Conservation (phyloP, 2,329 filamentous ascomycete genomes). For the Diaporthe vaccinii region DNA sequence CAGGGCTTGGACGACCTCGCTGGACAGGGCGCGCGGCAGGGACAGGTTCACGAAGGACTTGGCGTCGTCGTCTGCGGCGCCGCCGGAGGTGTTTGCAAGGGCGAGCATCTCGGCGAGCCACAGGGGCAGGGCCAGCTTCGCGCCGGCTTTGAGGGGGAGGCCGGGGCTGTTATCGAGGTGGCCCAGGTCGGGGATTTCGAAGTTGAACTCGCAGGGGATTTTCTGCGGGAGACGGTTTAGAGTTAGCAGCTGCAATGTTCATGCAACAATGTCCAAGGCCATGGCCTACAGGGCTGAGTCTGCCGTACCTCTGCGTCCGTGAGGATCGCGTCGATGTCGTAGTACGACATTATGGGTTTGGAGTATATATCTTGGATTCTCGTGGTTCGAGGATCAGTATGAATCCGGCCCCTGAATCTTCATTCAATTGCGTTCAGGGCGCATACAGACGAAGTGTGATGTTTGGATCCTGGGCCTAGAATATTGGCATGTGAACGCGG, state of each 20-base stretch:
- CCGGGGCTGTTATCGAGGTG: slow-evolving; percentile 87
- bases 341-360: slow-evolving; percentile 76
- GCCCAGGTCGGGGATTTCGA: slow-evolving; percentile 88
- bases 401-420: background rate
- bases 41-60: slow-evolving; percentile 82
- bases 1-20: slow-evolving; percentile 87
- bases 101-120: slow-evolving; percentile 97
- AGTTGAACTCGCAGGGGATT: slow-evolving; percentile 94
- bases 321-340: slow-evolving; percentile 86
- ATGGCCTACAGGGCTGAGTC: background rate
- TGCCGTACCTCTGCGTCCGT: slow-evolving; percentile 80
- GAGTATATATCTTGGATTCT: background rate
- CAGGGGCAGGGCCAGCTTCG: slow-evolving; percentile 85
- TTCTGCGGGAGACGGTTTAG: slow-evolving; percentile 68
- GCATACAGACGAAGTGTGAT: background rate
- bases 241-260: background rate
- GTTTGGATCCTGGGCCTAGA: background rate
- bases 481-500: slow-evolving; percentile 33
- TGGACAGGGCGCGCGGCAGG: slow-evolving; percentile 81
- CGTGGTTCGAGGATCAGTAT: background rate
- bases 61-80: slow-evolving; percentile 53
- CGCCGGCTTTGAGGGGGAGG: slow-evolving; percentile 81
- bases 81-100: slow-evolving; percentile 66
- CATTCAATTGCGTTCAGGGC: background rate
- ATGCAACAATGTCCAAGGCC: background rate